Conservation (phyloP, 1,139 yeast species). For the Blastobotrys aristatus region DNA sequence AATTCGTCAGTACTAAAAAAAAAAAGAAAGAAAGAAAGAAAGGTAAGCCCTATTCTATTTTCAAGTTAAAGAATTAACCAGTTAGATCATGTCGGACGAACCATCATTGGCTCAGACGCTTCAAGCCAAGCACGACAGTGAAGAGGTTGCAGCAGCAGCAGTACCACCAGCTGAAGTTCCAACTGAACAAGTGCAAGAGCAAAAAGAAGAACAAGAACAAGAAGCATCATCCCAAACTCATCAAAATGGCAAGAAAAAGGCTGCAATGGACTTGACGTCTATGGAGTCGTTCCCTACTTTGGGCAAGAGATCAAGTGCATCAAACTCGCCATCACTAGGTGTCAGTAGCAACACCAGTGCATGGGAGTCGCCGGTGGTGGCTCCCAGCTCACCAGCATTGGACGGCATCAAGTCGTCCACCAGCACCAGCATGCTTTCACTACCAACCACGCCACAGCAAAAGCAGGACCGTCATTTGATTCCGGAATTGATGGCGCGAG, state of each 20-base stretch:
- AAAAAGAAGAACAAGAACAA: background rate
- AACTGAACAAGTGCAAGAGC: too few species aligned
- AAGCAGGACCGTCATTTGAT: conserved; percentile 8
- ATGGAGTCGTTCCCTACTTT: conserved; percentile 65
- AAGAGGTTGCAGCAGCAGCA: conserved; percentile 1
- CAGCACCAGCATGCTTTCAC: background rate
- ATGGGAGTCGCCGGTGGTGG: conserved; percentile 36
- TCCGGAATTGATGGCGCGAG: conserved; percentile 42
- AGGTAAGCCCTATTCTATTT: too few species aligned
- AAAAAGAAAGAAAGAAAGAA: too few species aligned
- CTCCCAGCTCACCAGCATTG: conserved; percentile 12
- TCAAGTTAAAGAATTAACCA: background rate
- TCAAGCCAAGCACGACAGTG: conserved; percentile 27
- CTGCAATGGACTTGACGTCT: conserved; percentile 25
- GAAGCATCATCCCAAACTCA: background rate
- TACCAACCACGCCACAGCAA: conserved; percentile 20
- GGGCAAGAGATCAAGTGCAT: conserved; percentile 35
- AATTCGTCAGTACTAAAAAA: too few species aligned
- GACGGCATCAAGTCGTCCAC: background rate
- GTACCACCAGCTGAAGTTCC: conserved; percentile 3
- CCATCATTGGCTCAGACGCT: conserved; percentile 26
- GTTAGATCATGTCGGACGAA: conserved; percentile 13
- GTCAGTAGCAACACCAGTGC: conserved; percentile 25
- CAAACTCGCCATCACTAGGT: background rate
- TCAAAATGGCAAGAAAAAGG: conserved; percentile 8